These are phyloP conservation scores for Bruguiera parviflora DNA, from an alignment of 345 rosid genomes.

Conservation along the genomic window DNA sequence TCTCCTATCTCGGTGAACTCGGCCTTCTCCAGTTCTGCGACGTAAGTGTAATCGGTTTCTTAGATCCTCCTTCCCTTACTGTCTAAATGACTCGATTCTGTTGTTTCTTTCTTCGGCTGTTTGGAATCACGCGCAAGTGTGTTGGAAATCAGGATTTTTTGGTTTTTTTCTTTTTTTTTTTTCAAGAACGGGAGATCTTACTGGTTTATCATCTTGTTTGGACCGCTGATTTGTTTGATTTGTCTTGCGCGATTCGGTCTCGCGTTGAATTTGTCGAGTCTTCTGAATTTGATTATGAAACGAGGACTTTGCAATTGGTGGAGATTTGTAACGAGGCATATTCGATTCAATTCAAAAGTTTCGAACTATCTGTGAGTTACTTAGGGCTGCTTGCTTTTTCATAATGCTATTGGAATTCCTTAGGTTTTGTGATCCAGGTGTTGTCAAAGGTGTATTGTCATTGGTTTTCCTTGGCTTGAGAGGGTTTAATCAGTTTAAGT, in stretches of 20 bases:
- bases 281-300: background rate
- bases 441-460: no score
- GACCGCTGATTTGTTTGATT: background rate
- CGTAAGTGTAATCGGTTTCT: slow-evolving; percentile 39
- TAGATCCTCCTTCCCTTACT: slow-evolving; percentile 35
- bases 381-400: no score
- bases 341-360: no score
- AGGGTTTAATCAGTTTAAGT: no score
- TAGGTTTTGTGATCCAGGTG: no score
- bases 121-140: background rate
- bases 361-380: no score
- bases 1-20: slow-evolving; percentile 78
- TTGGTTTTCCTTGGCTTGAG: no score
- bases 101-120: background rate
- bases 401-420: no score
- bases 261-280: background rate
- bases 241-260: no score
- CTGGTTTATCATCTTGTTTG: background rate
- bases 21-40: slow-evolving; percentile 79
- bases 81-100: background rate
- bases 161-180: background rate
- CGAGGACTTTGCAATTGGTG: background rate
- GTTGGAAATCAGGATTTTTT: background rate
- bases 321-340: no score
- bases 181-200: slow-evolving; percentile 1